Evolutionary conservation across 306 rosid genomes (phyloP), one percentile per base, ranked within the genome.

Genomic region (Sindora glabra): DNA sequence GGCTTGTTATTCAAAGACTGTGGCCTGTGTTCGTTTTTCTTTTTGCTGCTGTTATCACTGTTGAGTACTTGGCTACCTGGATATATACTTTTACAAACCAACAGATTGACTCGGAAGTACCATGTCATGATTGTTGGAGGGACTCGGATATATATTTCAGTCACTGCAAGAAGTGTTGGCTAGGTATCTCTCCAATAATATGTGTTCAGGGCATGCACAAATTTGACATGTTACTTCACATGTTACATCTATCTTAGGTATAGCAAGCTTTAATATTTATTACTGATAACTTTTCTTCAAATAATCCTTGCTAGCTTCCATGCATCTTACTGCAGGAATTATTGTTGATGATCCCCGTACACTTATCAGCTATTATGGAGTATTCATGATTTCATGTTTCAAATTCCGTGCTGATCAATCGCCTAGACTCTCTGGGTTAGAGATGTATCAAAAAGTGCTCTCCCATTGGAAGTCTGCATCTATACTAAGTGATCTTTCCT

Each of bases 341-440:
- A 68, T 65, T 57, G 84, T 87, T 19, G 95, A 90, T 69, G 97
- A 90, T 80, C 79, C 83, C 23, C 76, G 82, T 61, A 79, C 82
- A 78, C 95, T 90, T 54, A 70, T 84, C 46, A 82, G 94, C 77
- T 90, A 87, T 71, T 87, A 84, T 51, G 74, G 72, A 21, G 90
- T 90, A 70, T 87, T 90, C 83, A 82, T 90, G 95, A 76, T 90
- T 63, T 86, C 97, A 55, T 90, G 94, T 70, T 85, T 90, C 81
- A 90, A 87, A 74, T 80, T 90, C 41, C 94, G 85, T 56, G 89
- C 94, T 40, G 95, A 90, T 72, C 86, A 41, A 45, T 69, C 80
- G 64, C 70, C 95, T 23, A 70, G 81, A 63, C 73, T 87, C 77
- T 49, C 75, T 9, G 82, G 71, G 36, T 78, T 88, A 48, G 80